A percentile compares a stretch with the other conserved stretches of the same genome.
These are phyloP conservation scores for Acanthamoeba lenticulata DNA, from an alignment of 208 protist genomes.

Conservation along the genomic window DNA sequence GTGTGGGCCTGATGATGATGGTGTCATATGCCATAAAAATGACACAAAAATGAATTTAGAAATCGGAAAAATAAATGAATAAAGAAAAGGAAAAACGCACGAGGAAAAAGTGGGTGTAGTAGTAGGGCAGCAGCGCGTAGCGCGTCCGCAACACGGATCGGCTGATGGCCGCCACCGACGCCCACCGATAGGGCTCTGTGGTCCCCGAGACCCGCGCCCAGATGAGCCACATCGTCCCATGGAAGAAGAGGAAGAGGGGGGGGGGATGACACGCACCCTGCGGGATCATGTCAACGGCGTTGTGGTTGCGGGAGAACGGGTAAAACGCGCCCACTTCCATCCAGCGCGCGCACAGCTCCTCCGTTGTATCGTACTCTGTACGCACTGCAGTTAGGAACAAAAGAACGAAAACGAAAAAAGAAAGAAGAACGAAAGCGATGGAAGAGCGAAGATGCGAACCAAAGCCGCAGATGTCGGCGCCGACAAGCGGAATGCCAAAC, in stretches of 20 bases:
- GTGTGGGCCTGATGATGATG: constrained; percentile 92
- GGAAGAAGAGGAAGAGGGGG: background rate
- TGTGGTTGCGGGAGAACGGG: constrained; percentile 91
- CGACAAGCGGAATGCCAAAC: constrained; percentile 90
- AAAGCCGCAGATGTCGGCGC: constrained; percentile 93
- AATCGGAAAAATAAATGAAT: background rate
- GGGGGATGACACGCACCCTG: background rate
- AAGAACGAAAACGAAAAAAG: background rate
- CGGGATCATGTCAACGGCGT: constrained; percentile 53
- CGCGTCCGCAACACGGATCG: constrained; percentile 72
- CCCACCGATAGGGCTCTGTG: constrained; percentile 77
- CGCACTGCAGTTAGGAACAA: background rate
- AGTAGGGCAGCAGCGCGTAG: constrained; percentile 86
- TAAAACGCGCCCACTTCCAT: constrained; percentile 89
- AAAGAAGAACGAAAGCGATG: background rate
- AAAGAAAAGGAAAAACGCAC: background rate
- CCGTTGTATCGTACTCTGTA: constrained; percentile 81
- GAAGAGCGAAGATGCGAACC: background rate
- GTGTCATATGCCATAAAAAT: constrained; percentile 84
- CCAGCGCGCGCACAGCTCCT: constrained; percentile 91
- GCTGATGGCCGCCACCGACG: constrained; percentile 68
- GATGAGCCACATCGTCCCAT: background rate
- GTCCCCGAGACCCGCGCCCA: background rate
- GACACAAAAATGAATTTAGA: background rate
- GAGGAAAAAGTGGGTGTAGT: constrained; percentile 85